Evolutionary conservation across 305 asterid genomes (phyloP).

Genomic region (Stenogyne calaminthoides): DNA sequence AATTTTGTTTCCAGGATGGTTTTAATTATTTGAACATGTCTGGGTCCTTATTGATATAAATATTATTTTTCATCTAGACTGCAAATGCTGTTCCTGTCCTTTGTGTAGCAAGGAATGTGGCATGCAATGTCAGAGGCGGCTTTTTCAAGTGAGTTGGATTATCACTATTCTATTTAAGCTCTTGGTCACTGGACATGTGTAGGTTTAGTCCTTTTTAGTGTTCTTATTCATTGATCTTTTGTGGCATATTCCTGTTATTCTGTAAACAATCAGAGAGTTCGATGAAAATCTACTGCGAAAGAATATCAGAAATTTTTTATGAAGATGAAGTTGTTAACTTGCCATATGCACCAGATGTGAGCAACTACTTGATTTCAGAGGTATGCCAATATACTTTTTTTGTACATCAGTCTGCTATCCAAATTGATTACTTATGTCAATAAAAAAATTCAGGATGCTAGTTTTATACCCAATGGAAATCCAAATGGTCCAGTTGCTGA

Average conservation of each 20-base stretch:
- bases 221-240: constrained; percentile 17
- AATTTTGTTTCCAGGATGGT: constrained; percentile 15
- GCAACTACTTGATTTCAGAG: constrained; percentile 93
- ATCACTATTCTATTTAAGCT: constrained; percentile 25
- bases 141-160: constrained; percentile 79
- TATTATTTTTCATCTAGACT: constrained; percentile 47
- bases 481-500: constrained; percentile 61
- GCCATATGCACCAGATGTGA: constrained; percentile 87
- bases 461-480: constrained; percentile 68
- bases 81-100: constrained; percentile 90
- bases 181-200: constrained; percentile 16
- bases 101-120: constrained; percentile 98
- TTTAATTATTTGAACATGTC: constrained; percentile 18
- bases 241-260: constrained; percentile 11
- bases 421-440: constrained; percentile 16
- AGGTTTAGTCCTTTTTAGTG: background rate
- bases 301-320: constrained; percentile 66
- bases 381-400: constrained; percentile 38
- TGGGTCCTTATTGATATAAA: constrained; percentile 12
- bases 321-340: constrained; percentile 78
- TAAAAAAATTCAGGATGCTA: constrained; percentile 59
- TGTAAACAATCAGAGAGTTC: constrained; percentile 63
- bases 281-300: constrained; percentile 71
- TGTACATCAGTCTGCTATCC: constrained; percentile 4
- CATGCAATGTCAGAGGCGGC: constrained; percentile 95